Evolutionary conservation across 495 filamentous ascomycete genomes (phyloP).

Genomic region (Xeromyces bisporus): DNA sequence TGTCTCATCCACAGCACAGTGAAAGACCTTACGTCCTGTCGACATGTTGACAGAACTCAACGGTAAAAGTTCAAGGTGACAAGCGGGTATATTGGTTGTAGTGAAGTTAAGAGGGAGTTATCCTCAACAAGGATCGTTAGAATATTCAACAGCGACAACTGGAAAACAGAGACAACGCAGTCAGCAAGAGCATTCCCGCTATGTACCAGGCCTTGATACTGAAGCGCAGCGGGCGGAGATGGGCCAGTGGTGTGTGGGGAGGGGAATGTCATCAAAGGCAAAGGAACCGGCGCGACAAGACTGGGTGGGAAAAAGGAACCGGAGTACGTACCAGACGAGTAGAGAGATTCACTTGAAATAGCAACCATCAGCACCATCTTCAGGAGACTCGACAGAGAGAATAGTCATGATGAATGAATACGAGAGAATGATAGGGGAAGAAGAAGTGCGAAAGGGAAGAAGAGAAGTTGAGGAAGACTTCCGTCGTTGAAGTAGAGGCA

Average conservation of each 20-base stretch:
- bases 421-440: neutral
- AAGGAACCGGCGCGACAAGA: conserved; percentile 15
- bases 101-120: conserved; percentile 1
- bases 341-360: neutral
- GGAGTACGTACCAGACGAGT: neutral
- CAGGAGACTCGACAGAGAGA: neutral
- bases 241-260: neutral
- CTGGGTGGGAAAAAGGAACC: neutral
- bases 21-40: conserved; percentile 44
- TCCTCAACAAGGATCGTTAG: conserved; percentile 3
- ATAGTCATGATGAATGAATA: neutral
- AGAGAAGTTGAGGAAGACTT: neutral
- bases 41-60: conserved; percentile 24
- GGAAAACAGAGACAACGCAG: too few species aligned
- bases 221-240: too few species aligned
- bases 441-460: neutral
- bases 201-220: too few species aligned
- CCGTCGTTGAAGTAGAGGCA: neutral
- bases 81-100: too few species aligned
- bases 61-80: too few species aligned
- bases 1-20: conserved; percentile 61
- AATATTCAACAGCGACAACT: neutral
- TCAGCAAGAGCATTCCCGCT: too few species aligned
- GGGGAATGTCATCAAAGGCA: conserved; percentile 12
- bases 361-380: neutral